phyloP scores from a whole-genome alignment of 1,284 basidiomycete species.

The Ustilago nuda region DNA sequence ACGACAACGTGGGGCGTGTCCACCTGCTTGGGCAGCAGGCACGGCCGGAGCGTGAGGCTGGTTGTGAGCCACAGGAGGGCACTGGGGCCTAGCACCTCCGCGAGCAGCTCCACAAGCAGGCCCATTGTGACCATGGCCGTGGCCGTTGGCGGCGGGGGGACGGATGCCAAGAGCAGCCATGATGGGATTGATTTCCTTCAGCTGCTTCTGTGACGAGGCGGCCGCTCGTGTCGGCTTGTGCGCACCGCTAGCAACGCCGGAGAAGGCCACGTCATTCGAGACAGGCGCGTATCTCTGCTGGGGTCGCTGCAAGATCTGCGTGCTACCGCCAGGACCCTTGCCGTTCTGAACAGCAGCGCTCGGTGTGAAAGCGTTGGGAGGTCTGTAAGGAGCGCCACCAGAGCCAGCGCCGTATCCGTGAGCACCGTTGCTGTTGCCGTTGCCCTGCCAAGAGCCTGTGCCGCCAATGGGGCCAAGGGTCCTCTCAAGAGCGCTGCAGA shows the following conservation, averaged over 20 bases:
- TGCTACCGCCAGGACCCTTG: constrained; percentile 23
- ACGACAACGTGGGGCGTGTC: constrained; percentile 25
- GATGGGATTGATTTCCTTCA: constrained; percentile 47
- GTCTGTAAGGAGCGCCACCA: constrained; percentile 31
- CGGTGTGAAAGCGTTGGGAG: constrained; percentile 48
- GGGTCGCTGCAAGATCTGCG: constrained; percentile 45
- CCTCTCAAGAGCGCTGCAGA: constrained; percentile 50
- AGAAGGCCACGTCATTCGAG: constrained; percentile 48
- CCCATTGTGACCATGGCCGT: constrained; percentile 17
- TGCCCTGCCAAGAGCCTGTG: constrained; percentile 30
- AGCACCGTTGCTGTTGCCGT: constrained; percentile 30
- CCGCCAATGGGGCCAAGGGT: constrained; percentile 52
- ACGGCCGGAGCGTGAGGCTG: constrained; percentile 17
- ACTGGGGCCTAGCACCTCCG: constrained; percentile 32
- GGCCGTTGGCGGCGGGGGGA: constrained; percentile 23
- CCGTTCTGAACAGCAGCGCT: constrained; percentile 31
- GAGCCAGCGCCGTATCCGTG: constrained; percentile 36
- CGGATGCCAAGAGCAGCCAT: constrained; percentile 53
- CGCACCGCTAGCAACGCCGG: constrained; percentile 47
- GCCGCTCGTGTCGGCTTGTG: constrained; percentile 40
- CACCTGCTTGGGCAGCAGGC: constrained; percentile 14
- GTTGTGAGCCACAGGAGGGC: constrained; percentile 6
- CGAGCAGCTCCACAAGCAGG: constrained; percentile 25
- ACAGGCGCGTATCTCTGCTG: constrained; percentile 43
- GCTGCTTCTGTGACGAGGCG: constrained; percentile 16